Base-by-base conservation (phyloP, 805 yeast species). In the Candida stauntonica region DNA sequence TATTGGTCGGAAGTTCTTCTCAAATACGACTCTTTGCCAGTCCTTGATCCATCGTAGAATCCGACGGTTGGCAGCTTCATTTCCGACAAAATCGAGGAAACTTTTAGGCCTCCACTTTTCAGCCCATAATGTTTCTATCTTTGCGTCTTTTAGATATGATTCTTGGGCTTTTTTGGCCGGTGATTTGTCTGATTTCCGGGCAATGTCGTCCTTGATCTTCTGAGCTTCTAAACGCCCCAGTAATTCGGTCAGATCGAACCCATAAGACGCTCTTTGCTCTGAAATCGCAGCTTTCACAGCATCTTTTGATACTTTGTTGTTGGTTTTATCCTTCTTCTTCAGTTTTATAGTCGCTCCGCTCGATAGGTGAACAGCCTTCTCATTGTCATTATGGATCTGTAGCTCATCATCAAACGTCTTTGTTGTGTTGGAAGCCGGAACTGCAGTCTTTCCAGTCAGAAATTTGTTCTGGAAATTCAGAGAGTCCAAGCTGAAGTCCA, bases 61-160 rank as follows among this genome's bases (percentile, higher is more conserved):
- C 14, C 60, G 57, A 37, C 89, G 63, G 48, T 82, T 83, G 0
- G 77, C 67, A 29, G 69, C 61, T 48, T 83, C 91, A 44, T 82
- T 80, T 0, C 91, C 91, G 0, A 80, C 69, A 26, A 83, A 63
- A 45, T 83, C 87, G 23, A 81, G 50, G 60, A 80, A 82, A n/a
- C 58, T 62, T 28, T 57, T 60, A 0, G 91, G 87, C 44, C 86
- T 64, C 69, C 81, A 83, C 55, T 80, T 80, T 50, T 83, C 91
- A 3, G 79, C 75, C 78, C 73, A 68, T 13, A 69, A 44, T 13
- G 46, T 41, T 5, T 46, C 41, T 18, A 33, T 36, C 5, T 31
- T 29, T 4, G 15, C 20, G 5, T 31, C 30, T 5, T 29, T 21
- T 13, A 42, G 24, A 29, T 26, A 33, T 18, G 51, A 26, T 1